A percentile compares a stretch with the other conserved stretches of the same genome.
Evolutionary conservation across 2,329 filamentous ascomycete genomes (phyloP).

Genomic region (Septoria petroselini): DNA sequence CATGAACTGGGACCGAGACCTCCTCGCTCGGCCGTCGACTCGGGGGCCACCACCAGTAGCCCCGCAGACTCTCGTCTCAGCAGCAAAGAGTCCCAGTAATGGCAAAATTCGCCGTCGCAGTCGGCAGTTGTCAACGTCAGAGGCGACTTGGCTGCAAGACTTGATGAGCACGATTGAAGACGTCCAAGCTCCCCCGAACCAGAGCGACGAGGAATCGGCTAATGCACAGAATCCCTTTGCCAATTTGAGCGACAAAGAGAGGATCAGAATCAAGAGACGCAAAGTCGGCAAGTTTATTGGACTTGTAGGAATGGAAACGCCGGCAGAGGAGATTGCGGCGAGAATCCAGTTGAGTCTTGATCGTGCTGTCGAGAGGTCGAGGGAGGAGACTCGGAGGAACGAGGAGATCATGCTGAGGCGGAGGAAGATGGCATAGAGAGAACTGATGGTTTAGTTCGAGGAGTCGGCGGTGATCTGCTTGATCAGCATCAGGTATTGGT

Average conservation of each 20-base stretch:
- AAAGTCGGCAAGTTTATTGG: conserved; percentile 73
- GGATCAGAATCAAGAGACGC: conserved; percentile 58
- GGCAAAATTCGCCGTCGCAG: conserved; percentile 15
- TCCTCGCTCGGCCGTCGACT: conserved; percentile 33
- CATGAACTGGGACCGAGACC: conserved; percentile 58
- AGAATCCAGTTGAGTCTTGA: conserved; percentile 40
- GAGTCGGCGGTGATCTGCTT: too few relatives aligned
- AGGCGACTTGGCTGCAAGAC: conserved; percentile 29
- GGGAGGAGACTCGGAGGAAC: conserved; percentile 35
- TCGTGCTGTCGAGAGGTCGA: conserved; percentile 31
- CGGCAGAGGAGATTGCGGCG: conserved; percentile 46
- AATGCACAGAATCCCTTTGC: conserved; percentile 27
- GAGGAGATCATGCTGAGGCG: conserved; percentile 37
- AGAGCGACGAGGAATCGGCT: conserved; percentile 12
- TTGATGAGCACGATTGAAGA: conserved; percentile 36
- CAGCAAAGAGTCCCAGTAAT: conserved; percentile 9
- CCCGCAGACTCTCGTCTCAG: conserved; percentile 11
- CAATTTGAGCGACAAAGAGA: conserved; percentile 39
- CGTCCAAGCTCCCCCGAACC: conserved; percentile 37
- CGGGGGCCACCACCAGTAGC: background rate
- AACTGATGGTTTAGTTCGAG: background rate
- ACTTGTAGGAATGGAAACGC: conserved; percentile 60
- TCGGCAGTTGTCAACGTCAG: conserved; percentile 23
- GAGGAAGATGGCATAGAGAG: conserved; percentile 31
- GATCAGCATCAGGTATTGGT: too few relatives aligned